A percentile compares a stretch with the other conserved stretches of the same genome.
phyloP scores from a whole-genome alignment of 2,329 filamentous ascomycete genomes.

The Aspergillus japonicus region DNA sequence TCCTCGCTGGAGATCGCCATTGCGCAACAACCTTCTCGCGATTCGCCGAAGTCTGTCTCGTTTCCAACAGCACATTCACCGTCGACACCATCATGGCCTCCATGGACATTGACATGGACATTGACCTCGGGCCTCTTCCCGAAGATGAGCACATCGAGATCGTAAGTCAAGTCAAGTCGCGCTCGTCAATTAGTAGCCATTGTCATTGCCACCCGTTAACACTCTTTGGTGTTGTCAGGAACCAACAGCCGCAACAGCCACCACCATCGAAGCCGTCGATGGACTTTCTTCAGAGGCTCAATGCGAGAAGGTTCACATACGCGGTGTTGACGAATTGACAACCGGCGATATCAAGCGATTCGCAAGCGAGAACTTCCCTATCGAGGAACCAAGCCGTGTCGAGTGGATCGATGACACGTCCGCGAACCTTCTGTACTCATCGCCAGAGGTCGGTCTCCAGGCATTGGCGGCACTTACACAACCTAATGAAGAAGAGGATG shows the following conservation, averaged over 20 bases:
- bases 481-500: conserved; percentile 36
- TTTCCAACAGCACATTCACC: background rate
- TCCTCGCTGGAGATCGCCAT: conserved; percentile 7
- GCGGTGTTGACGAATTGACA: conserved; percentile 77
- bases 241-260: conserved; percentile 13
- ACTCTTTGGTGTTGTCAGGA: conserved; percentile 22
- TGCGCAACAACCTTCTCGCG: conserved; percentile 9
- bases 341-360: conserved; percentile 78
- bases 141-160: conserved; percentile 37
- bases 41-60: background rate
- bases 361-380: conserved; percentile 64
- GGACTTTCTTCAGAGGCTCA: conserved; percentile 34
- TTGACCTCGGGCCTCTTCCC: conserved; percentile 55
- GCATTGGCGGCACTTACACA: conserved; percentile 54
- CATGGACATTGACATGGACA: conserved; percentile 75
- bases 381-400: conserved; percentile 58
- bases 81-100: conserved; percentile 29
- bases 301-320: conserved; percentile 72
- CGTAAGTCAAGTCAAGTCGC: conserved; percentile 28
- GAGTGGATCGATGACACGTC: conserved; percentile 97
- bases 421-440: conserved; percentile 77
- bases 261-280: conserved; percentile 26
- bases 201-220: conserved; percentile 8
- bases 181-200: background rate
- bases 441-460: conserved; percentile 51